Evolutionary conservation across 75 land plant species (phyloP).

Genomic region (Chamaecyparis obtusa): DNA sequence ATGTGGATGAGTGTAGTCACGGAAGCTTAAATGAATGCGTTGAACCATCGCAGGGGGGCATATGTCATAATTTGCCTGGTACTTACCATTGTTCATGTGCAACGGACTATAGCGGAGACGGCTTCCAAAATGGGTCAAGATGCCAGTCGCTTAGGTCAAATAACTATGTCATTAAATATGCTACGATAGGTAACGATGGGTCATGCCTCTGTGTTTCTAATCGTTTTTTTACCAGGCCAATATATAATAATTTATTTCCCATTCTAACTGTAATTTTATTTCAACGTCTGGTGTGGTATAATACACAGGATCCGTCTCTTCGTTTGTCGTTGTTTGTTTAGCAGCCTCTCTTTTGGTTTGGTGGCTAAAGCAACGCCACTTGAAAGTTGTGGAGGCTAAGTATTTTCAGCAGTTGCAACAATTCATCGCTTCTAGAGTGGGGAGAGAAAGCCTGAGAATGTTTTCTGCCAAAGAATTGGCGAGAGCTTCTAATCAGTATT

Average conservation of each 20-base stretch:
- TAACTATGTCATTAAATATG: neutral
- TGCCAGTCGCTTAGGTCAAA: neutral
- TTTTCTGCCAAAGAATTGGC: conserved; percentile 20
- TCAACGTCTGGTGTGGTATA: too few relatives aligned
- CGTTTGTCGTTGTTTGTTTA: neutral
- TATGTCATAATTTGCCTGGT: neutral
- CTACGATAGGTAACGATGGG: neutral
- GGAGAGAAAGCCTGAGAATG: conserved; percentile 15
- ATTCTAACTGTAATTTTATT: too few relatives aligned
- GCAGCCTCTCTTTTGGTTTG: neutral
- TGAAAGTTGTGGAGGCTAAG: neutral
- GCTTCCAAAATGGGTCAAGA: neutral
- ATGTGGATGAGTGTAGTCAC: neutral
- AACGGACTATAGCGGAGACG: neutral
- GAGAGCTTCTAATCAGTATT: neutral
- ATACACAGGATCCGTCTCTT: neutral
- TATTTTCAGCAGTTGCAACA: neutral
- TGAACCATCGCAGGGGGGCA: neutral
- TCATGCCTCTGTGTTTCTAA: too few relatives aligned
- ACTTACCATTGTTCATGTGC: neutral
- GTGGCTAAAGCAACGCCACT: neutral
- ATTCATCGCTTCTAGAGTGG: neutral
- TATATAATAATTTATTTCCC: too few relatives aligned
- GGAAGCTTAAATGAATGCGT: neutral
- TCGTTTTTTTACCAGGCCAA: too few relatives aligned